Base-by-base conservation (phyloP, 768 basidiomycete species). In the Leccinum uliginosum region DNA sequence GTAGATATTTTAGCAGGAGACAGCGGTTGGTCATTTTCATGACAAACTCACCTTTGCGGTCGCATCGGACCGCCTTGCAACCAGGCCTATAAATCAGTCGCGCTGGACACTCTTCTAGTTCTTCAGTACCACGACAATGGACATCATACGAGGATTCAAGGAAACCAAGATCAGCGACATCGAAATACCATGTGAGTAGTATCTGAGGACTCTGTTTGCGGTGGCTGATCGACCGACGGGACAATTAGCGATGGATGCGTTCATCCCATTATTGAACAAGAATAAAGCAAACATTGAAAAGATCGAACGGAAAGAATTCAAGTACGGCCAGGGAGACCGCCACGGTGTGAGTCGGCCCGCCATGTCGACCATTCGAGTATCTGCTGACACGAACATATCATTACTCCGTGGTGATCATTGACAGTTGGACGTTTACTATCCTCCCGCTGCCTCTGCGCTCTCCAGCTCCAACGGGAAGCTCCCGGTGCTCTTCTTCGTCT, bases 391-490 rank as follows among this genome's bases (percentile, higher is more conserved):
- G 11, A 23, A 26, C 12, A 56, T 54, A 44, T 10, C 10, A 17
- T n/a, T n/a, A n/a, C 38, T 40, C 38, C 9, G 10, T 11, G 43
- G 12, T 27, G 11, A 50, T 3, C 8, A 10, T 38, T n/a, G 17
- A 38, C 58, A 89, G 85, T 77, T 88, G 30, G 87, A 88, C 61
- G 73, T 87, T 0, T 89, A 87, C 66, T 87, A 84, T 62, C 86
- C 83, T 0, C 59, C 73, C 2, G 35, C 71, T 3, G 50, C 66
- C 6, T 56, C 64, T 11, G 57, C 61, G n/a, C 60, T 67, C 6
- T 62, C 65, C 6, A 70, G 64, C 3, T 21, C 62, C 12, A 53
- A 56, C 19, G 63, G 63, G 23, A 71, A 68, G 52, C 71, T 77
- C 0, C 83, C 83, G 0, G 72, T 87, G 21, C 70, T 88, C 24